Evolutionary conservation across 768 basidiomycete species (phyloP).

Genomic region (Lactarius evosmus): DNA sequence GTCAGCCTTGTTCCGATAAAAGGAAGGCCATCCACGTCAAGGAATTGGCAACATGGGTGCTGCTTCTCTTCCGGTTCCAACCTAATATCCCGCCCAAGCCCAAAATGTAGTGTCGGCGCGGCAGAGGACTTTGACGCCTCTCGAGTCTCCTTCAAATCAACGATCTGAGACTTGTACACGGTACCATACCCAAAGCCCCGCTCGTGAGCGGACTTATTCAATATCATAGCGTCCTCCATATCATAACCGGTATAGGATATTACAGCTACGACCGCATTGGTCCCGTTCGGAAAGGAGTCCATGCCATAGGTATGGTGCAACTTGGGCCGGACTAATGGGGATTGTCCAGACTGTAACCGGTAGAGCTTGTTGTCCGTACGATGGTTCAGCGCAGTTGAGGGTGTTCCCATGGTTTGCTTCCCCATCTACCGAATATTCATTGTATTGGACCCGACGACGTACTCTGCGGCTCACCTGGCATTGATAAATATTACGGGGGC

Average conservation of each 20-base stretch:
- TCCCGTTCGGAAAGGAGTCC: slow-evolving; percentile 98
- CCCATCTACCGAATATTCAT: slow-evolving; percentile 67
- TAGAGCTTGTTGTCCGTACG: slow-evolving; percentile 99
- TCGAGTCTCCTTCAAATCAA: slow-evolving; percentile 81
- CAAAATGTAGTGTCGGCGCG: slow-evolving; percentile 82
- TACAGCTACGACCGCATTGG: slow-evolving; percentile 98
- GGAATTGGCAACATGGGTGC: slow-evolving; percentile 46
- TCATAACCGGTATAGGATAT: slow-evolving; percentile 99
- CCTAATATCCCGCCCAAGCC: slow-evolving; percentile 73
- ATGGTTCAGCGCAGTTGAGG: slow-evolving; percentile 84
- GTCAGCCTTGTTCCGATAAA: slow-evolving; percentile 64
- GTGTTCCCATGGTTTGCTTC: slow-evolving; percentile 99
- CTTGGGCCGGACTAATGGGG: slow-evolving; percentile 87
- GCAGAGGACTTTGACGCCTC: slow-evolving; percentile 58
- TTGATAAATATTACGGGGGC: slow-evolving; percentile 89
- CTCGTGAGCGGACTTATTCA: slow-evolving; percentile 98
- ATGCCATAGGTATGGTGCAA: slow-evolving; percentile 95
- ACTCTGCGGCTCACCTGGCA: slow-evolving; percentile 60
- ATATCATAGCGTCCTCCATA: slow-evolving; percentile 99
- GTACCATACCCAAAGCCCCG: slow-evolving; percentile 97
- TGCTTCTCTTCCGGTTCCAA: slow-evolving; percentile 46
- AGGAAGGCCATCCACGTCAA: slow-evolving; percentile 86
- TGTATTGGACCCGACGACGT: background rate
- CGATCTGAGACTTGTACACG: slow-evolving; percentile 89
- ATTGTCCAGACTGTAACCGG: slow-evolving; percentile 92